Evolutionary conservation across 371 early-diverging fungal species (phyloP).

Genomic region (Rhizopus microsporus): DNA sequence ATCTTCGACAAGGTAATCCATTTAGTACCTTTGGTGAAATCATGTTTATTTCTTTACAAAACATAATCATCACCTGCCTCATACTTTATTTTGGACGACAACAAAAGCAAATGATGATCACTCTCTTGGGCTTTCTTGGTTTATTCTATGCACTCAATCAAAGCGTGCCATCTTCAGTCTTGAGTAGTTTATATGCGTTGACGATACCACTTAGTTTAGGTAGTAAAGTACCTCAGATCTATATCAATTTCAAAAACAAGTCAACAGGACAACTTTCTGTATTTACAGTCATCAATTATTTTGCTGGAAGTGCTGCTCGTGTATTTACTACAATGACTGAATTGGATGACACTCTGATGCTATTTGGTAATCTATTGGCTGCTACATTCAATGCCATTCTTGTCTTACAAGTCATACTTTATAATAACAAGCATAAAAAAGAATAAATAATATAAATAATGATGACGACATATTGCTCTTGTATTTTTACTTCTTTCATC

Average conservation of each 20-base stretch:
- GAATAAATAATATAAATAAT: too few species aligned
- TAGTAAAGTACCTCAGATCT: constrained; percentile 90
- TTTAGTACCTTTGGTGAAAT: constrained; percentile 92
- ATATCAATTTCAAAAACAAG: constrained; percentile 71
- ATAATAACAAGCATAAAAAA: constrained; percentile 55
- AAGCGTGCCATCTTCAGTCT: constrained; percentile 42
- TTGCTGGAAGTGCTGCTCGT: constrained; percentile 84
- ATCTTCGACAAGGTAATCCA: constrained; percentile 76
- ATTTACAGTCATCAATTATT: constrained; percentile 84
- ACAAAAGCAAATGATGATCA: constrained; percentile 29
- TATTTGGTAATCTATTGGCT: constrained; percentile 71
- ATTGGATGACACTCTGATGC: constrained; percentile 76
- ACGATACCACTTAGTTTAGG: constrained; percentile 81
- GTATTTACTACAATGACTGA: constrained; percentile 92
- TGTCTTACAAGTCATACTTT: constrained; percentile 79
- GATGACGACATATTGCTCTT: too few species aligned
- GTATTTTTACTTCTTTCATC: too few species aligned
- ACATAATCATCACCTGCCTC: constrained; percentile 74
- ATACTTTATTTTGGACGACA: constrained; percentile 64
- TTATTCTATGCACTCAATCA: constrained; percentile 45
- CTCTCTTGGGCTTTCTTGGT: constrained; percentile 28
- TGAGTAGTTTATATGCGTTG: constrained; percentile 70
- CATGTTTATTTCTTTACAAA: constrained; percentile 78
- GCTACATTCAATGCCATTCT: constrained; percentile 80
- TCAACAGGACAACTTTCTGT: constrained; percentile 90